Evolutionary conservation across 768 basidiomycete species (phyloP), one percentile per base, ranked within the genome.

Genomic region (Suillus brevipes): DNA sequence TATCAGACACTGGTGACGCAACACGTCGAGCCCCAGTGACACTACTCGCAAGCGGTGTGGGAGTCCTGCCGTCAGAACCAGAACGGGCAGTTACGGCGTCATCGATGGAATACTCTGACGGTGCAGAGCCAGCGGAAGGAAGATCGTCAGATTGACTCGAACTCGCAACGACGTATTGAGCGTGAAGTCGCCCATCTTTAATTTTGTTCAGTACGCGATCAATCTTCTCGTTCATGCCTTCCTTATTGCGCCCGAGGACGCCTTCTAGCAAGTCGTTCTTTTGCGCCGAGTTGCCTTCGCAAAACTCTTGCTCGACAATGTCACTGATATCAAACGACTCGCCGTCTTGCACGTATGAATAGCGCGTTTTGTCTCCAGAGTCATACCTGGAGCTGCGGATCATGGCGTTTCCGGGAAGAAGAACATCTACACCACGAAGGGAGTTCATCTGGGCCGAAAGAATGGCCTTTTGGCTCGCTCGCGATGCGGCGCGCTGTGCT

Each of bases 291-390:
- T 75, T 78, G 45, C 80, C 80, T 36, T 84, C 86, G n/a, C 85
- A 80, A 83, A 92, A 91, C 70, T 97, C 97, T 76, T 92, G 87
- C 73, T 96, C 94, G 56, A 98, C 85, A 59, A 97, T 89, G 67
- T 97, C 91, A 71, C 93, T 95, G 74, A 99, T 94, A 75, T 99
- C 97, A 71, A 89, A 91, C 0, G 90, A 91, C 78, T 93, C 93
- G 3, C 95, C 97, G 66, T 95, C 94, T 67, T 94, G 89, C 49
- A 98, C 91, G 74, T 94, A 98, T 45, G 96, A 97, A 75, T 99
- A 99, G 0, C 96, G 89, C 79, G 95, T 90, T 55, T 82, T 80
- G 67, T 93, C 90, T 49, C 84, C 86, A 6, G 78, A 73, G 25
- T 93, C 86, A 67, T 89, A 87, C 8, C 94, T 83, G 7, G 91